phyloP scores from a whole-genome alignment of 1,139 yeast genomes.

The Geotrichum australiense region DNA sequence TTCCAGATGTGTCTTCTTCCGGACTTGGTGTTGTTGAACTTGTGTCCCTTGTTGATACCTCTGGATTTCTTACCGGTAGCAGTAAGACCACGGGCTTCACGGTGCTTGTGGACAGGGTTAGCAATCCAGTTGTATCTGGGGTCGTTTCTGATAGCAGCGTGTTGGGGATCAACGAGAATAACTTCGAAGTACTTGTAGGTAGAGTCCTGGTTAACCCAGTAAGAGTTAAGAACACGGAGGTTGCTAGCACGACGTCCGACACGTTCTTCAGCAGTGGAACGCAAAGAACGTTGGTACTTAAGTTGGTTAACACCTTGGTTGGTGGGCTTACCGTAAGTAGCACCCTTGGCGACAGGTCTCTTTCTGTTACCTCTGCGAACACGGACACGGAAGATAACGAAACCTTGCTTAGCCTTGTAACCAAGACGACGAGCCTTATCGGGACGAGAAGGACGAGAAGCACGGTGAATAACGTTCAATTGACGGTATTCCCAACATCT shows the following conservation, averaged over 20 bases:
- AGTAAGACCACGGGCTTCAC: slow-evolving; percentile 99
- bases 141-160: slow-evolving; percentile 98
- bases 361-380: slow-evolving; percentile 99
- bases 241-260: slow-evolving; percentile 98
- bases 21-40: slow-evolving; percentile 94
- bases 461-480: slow-evolving; percentile 98
- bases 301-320: slow-evolving; percentile 99
- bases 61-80: slow-evolving; percentile 98
- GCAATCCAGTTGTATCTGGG: slow-evolving; percentile 99
- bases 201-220: slow-evolving; percentile 99
- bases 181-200: slow-evolving; percentile 99
- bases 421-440: slow-evolving; percentile 99
- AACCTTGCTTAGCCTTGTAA: slow-evolving; percentile 99
- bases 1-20: slow-evolving; percentile 99
- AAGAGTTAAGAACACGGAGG: slow-evolving; percentile 98
- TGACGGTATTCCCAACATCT: slow-evolving; percentile 99
- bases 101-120: slow-evolving; percentile 99
- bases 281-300: slow-evolving; percentile 97
- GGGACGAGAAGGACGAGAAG: slow-evolving; percentile 98
- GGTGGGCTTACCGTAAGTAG: slow-evolving; percentile 99
- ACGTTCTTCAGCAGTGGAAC: slow-evolving; percentile 99
- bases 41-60: slow-evolving; percentile 99
- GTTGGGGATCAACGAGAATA: slow-evolving; percentile 93
- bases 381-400: slow-evolving; percentile 96
- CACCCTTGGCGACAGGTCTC: slow-evolving; percentile 99